These are phyloP conservation scores for Pseudoperonospora humuli DNA, from an alignment of 352 stramenopile species.

Conservation along the genomic window DNA sequence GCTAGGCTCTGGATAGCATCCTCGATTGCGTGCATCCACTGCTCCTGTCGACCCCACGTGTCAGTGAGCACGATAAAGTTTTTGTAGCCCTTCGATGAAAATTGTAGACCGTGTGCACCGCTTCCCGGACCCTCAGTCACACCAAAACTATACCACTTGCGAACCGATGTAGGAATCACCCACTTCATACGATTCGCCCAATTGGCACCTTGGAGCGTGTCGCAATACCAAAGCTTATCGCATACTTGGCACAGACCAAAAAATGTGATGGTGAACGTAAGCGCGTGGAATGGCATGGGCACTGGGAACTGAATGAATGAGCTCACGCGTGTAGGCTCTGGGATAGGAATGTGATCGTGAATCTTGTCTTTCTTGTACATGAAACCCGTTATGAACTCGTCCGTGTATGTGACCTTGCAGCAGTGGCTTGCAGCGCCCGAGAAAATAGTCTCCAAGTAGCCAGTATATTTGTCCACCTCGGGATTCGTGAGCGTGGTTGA, in stretches of 20 bases:
- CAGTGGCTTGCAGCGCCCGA: conserved; percentile 69
- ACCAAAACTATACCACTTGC: conserved; percentile 85
- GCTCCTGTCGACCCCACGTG: conserved; percentile 79
- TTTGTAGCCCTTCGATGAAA: conserved; percentile 86
- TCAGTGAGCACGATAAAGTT: conserved; percentile 82
- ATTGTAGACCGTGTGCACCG: conserved; percentile 78
- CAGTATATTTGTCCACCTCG: conserved; percentile 52
- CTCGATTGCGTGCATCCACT: conserved; percentile 83
- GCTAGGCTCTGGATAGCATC: conserved; percentile 62
- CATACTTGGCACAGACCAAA: conserved; percentile 82
- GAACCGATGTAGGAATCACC: conserved; percentile 79
- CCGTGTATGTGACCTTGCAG: conserved; percentile 78
- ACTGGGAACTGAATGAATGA: conserved; percentile 87
- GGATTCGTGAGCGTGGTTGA: conserved; percentile 46
- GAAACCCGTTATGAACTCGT: conserved; percentile 83
- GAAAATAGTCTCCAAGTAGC: conserved; percentile 83
- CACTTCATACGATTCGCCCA: conserved; percentile 87
- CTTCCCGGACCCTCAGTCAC: conserved; percentile 69
- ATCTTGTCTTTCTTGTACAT: conserved; percentile 90
- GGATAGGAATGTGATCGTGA: conserved; percentile 84
- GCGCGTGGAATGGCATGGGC: conserved; percentile 82
- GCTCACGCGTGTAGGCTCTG: conserved; percentile 74
- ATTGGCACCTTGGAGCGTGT: conserved; percentile 75
- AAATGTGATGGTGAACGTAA: conserved; percentile 82
- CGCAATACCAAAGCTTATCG: conserved; percentile 85